Evolutionary conservation across 768 basidiomycete species (phyloP).

Genomic region (Mycena maculata): DNA sequence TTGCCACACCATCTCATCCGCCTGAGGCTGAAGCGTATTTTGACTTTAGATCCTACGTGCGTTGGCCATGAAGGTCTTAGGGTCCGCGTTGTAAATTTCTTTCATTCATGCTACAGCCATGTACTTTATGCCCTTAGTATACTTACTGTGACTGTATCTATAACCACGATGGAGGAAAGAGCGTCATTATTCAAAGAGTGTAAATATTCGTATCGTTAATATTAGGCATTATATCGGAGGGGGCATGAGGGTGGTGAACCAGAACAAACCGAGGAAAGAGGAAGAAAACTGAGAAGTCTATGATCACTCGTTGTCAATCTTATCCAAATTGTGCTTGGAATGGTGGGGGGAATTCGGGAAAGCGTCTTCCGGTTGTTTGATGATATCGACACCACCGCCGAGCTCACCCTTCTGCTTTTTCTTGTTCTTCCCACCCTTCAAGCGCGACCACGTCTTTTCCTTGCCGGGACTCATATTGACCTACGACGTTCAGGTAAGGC

Average conservation of each 20-base stretch:
- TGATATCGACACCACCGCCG: slow-evolving; percentile 31
- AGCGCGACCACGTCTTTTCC: slow-evolving; percentile 34
- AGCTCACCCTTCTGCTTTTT: slow-evolving; percentile 33
- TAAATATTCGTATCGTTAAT: slow-evolving; percentile 22
- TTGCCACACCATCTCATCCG: not conserved
- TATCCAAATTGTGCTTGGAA: slow-evolving; percentile 24
- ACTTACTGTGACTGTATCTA: slow-evolving; percentile 15
- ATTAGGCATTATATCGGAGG: slow-evolving; percentile 10
- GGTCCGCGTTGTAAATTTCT: slow-evolving; percentile 26
- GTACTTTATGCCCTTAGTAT: slow-evolving; percentile 12
- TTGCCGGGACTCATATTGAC: slow-evolving; percentile 14
- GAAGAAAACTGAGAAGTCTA: not conserved
- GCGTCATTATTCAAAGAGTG: slow-evolving; percentile 28
- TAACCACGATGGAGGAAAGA: slow-evolving; percentile 10
- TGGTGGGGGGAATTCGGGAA: slow-evolving; percentile 37
- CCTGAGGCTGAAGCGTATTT: not conserved
- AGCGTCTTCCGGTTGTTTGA: slow-evolving; percentile 31
- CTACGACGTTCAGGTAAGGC: not conserved
- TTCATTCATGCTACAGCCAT: slow-evolving; percentile 5
- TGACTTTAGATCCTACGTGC: slow-evolving; percentile 30
- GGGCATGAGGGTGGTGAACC: not conserved
- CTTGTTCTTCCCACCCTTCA: slow-evolving; percentile 36
- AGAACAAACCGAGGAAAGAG: not conserved
- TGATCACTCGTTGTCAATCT: slow-evolving; percentile 28
- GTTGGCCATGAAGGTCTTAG: slow-evolving; percentile 30